phyloP scores from a whole-genome alignment of 2,329 filamentous ascomycete genomes.

The Paracamarosporium sp. region DNA sequence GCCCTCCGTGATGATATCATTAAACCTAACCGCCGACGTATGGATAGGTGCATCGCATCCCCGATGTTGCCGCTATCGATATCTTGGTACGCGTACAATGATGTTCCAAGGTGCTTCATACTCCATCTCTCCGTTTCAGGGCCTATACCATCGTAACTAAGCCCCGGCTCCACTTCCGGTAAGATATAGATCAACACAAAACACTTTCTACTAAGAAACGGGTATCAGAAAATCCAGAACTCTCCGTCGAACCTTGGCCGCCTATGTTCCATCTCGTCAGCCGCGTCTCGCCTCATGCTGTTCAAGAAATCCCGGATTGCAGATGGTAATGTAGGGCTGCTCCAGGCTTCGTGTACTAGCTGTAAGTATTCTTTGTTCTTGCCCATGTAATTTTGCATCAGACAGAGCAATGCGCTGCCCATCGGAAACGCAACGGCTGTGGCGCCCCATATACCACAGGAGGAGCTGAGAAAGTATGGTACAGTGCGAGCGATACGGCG shows the following conservation, averaged over 20 bases:
- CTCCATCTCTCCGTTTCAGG: too few relatives aligned
- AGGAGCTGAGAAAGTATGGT: conserved; percentile 30
- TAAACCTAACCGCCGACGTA: too few relatives aligned
- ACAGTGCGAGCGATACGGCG: conserved; percentile 29
- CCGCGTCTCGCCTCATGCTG: conserved; percentile 19
- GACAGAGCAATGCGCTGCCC: conserved; percentile 26
- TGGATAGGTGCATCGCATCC: too few relatives aligned
- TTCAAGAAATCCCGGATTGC: conserved; percentile 28
- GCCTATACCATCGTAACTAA: too few relatives aligned
- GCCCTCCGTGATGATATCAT: too few relatives aligned
- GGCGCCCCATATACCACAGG: conserved; percentile 27
- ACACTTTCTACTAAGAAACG: not conserved
- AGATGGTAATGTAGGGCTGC: conserved; percentile 22
- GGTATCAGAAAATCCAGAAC: not conserved
- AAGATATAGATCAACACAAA: not conserved
- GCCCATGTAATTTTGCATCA: conserved; percentile 19
- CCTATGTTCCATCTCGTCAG: not conserved
- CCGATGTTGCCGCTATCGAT: too few relatives aligned
- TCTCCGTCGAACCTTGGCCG: not conserved
- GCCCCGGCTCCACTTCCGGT: not conserved
- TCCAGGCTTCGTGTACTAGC: conserved; percentile 19
- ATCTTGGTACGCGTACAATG: too few relatives aligned
- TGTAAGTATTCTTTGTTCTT: conserved; percentile 21
- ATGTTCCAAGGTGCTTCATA: too few relatives aligned
- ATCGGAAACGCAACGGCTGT: conserved; percentile 28